Evolutionary conservation across 768 basidiomycete genomes (phyloP).

Genomic region (Strobilomyces echinocephalus): DNA sequence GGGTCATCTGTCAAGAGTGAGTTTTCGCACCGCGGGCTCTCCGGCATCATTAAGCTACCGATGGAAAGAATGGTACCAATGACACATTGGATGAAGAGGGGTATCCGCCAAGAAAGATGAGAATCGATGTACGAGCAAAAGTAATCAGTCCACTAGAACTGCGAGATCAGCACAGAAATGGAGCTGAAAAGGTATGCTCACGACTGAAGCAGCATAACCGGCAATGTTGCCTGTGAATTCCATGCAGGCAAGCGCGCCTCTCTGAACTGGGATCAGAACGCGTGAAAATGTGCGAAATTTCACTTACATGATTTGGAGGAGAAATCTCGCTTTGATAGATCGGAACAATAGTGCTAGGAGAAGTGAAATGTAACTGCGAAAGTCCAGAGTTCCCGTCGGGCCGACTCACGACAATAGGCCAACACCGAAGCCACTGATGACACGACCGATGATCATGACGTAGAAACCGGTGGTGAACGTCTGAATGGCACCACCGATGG

Average conservation of each 20-base stretch:
- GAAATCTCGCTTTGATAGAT: conserved; percentile 96
- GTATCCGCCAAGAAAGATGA: conserved; percentile 87
- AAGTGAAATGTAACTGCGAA: conserved; percentile 3
- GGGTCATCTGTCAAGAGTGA: neutral
- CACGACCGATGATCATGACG: conserved; percentile 77
- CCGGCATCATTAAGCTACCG: conserved; percentile 82
- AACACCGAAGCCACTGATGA: conserved; percentile 85
- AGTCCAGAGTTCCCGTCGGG: neutral
- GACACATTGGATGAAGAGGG: conserved; percentile 81
- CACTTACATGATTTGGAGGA: conserved; percentile 77
- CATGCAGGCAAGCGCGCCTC: conserved; percentile 90
- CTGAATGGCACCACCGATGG: conserved; percentile 82
- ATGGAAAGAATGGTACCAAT: conserved; percentile 76
- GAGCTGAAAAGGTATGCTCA: conserved; percentile 35
- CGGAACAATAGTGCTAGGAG: conserved; percentile 79
- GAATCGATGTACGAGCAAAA: conserved; percentile 86
- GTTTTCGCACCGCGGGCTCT: conserved; percentile 69
- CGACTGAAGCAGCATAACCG: conserved; percentile 87
- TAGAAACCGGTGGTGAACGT: conserved; percentile 74
- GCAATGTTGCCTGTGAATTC: conserved; percentile 92
- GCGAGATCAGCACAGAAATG: neutral
- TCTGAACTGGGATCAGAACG: conserved; percentile 37
- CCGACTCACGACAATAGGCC: conserved; percentile 75
- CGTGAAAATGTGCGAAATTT: neutral
- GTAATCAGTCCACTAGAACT: conserved; percentile 82